Evolutionary conservation across 768 basidiomycete genomes (phyloP).

Genomic region (Boletales sp.): DNA sequence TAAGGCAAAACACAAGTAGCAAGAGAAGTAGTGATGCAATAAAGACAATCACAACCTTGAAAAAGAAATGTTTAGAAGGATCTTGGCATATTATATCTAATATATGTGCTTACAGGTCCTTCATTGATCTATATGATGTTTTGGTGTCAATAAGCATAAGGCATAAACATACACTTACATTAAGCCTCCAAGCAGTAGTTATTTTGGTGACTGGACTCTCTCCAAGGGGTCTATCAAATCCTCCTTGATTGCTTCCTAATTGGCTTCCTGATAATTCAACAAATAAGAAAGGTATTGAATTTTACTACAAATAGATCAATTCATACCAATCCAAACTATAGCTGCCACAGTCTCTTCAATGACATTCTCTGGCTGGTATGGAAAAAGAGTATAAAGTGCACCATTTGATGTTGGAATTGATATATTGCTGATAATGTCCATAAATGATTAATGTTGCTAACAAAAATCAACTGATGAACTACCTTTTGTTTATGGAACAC

Average conservation of each 20-base stretch:
- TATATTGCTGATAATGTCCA: background rate
- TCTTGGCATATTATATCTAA: background rate
- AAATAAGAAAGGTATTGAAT: background rate
- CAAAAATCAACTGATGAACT: background rate
- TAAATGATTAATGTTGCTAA: background rate
- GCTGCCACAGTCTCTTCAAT: slow-evolving; percentile 3
- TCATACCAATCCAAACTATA: slow-evolving; percentile 10
- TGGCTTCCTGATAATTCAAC: slow-evolving; percentile 6
- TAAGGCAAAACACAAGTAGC: background rate
- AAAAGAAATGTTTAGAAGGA: background rate
- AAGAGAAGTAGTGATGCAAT: slow-evolving; percentile 5
- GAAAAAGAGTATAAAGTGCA: background rate
- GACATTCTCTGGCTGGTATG: background rate
- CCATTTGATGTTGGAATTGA: background rate
- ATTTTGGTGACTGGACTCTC: slow-evolving; percentile 6
- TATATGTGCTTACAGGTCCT: slow-evolving; percentile 6
- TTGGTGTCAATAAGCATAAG: background rate
- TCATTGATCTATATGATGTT: slow-evolving; percentile 7
- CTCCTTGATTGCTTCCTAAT: background rate
- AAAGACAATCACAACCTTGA: slow-evolving; percentile 4
- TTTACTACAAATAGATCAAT: background rate
- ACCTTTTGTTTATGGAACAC: background rate
- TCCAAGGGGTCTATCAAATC: slow-evolving; percentile 5
- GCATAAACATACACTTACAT: slow-evolving; percentile 1
- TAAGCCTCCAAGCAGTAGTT: slow-evolving; percentile 7